A percentile compares a stretch with the other conserved stretches of the same genome.
phyloP scores from a whole-genome alignment of 2,329 filamentous ascomycete species.

The Aspergillus luchuensis region DNA sequence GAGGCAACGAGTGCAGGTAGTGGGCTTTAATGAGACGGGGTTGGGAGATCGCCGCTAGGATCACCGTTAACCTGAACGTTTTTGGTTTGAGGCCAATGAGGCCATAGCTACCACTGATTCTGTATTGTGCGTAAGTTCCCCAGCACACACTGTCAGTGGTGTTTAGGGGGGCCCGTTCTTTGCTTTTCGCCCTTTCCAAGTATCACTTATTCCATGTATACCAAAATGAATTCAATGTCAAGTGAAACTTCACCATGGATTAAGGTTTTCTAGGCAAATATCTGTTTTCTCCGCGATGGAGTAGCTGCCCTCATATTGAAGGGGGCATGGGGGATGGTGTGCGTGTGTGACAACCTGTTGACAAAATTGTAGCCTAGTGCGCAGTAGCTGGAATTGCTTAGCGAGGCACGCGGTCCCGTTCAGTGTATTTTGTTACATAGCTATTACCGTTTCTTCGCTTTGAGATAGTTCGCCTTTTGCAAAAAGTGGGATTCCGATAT shows the following conservation, averaged over 20 bases:
- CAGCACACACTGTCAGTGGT: not conserved
- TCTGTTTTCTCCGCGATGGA: too few species aligned
- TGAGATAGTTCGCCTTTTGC: not conserved
- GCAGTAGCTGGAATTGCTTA: conserved; percentile 1
- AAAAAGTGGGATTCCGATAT: not conserved
- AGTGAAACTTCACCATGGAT: too few species aligned
- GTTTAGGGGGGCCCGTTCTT: too few species aligned
- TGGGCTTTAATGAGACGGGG: conserved; percentile 19
- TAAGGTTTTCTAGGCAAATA: too few species aligned
- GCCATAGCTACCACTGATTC: conserved; percentile 5
- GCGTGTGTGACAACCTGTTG: not conserved
- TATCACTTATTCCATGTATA: too few species aligned
- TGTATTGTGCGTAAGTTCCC: not conserved
- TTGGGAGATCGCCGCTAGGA: conserved; percentile 37
- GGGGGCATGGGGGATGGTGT: not conserved
- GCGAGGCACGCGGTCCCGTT: not conserved
- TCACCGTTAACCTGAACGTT: conserved; percentile 25
- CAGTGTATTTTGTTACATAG: not conserved
- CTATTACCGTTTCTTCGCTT: not conserved
- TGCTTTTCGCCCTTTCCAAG: too few species aligned
- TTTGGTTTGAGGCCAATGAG: conserved; percentile 11
- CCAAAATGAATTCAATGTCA: too few species aligned
- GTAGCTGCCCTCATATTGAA: not conserved
- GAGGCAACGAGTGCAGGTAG: conserved; percentile 12
- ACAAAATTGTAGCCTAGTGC: not conserved